Percentiles rank a stretch among this genome's conserved stretches.
These are phyloP conservation scores for Leccinum rimulosum DNA, from an alignment of 768 basidiomycete species.

Conservation along the genomic window DNA sequence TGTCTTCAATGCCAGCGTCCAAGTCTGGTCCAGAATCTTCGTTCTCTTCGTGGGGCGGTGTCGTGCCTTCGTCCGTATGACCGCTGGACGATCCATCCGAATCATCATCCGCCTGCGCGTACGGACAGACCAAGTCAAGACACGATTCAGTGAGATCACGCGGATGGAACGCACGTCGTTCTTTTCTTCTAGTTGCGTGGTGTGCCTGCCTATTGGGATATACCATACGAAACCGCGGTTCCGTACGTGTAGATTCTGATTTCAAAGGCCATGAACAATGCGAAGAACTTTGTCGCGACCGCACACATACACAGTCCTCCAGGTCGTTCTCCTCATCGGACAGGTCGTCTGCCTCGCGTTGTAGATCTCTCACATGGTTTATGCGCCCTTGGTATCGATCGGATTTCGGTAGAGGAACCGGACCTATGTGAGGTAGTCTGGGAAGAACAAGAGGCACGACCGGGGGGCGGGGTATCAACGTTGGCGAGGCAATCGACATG, in stretches of 20 bases:
- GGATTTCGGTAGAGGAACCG: constrained; percentile 50
- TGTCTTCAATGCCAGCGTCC: constrained; percentile 40
- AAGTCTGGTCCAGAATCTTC: constrained; percentile 39
- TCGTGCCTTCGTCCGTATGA: constrained; percentile 28
- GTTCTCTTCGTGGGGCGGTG: constrained; percentile 37
- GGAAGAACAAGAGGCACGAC: constrained; percentile 68
- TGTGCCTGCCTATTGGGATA: constrained; percentile 68
- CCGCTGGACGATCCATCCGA: constrained; percentile 33
- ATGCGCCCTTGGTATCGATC: constrained; percentile 54
- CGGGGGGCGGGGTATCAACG: constrained; percentile 63
- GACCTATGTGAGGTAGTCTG: constrained; percentile 61
- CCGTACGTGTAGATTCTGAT: constrained; percentile 56
- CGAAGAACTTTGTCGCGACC: neutral
- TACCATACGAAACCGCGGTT: constrained; percentile 66
- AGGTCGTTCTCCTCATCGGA: constrained; percentile 82
- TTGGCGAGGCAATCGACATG: constrained; percentile 64
- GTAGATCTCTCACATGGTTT: constrained; percentile 63
- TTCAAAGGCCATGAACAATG: neutral
- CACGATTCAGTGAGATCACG: neutral
- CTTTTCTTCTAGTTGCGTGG: constrained; percentile 80
- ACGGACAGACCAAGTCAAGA: neutral
- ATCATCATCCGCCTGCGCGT: constrained; percentile 34
- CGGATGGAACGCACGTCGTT: constrained; percentile 59
- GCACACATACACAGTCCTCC: constrained; percentile 62
- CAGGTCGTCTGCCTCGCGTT: constrained; percentile 77